Conservation (phyloP, 163 green algal species). For the Dunaliella salina region DNA sequence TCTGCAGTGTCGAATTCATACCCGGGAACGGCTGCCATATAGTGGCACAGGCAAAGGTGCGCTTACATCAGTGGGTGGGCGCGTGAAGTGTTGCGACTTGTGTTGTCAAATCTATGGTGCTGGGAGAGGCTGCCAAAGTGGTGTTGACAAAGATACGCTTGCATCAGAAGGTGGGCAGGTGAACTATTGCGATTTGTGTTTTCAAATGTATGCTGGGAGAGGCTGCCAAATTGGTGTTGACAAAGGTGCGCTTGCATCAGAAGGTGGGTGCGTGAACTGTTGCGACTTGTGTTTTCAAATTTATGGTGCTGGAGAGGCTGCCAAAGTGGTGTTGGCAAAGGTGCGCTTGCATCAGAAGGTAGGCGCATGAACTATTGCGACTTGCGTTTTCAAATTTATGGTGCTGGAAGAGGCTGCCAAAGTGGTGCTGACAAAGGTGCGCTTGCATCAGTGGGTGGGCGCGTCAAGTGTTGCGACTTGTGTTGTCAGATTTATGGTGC, state of each 20-base stretch:
- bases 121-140: slow-evolving; percentile 91
- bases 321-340: no score
- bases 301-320: no score
- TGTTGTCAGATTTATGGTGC: not conserved
- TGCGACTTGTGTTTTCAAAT: not conserved
- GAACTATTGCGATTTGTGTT: not conserved
- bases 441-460: slow-evolving; percentile 61
- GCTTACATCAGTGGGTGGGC: slow-evolving; percentile 61
- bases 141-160: slow-evolving; percentile 84
- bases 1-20: no score
- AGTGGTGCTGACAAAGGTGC: slow-evolving; percentile 70
- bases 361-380: no score
- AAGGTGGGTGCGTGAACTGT: slow-evolving; percentile 26
- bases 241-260: slow-evolving; percentile 80
- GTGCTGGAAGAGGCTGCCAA: no score
- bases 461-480: no score
- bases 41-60: slow-evolving; percentile 69
- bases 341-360: no score
- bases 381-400: no score
- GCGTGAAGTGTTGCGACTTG: no score
- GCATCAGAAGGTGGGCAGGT: slow-evolving; percentile 44
- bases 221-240: slow-evolving; percentile 27
- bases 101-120: slow-evolving; percentile 53
- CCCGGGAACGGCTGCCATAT: no score
- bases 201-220: no score